Base-by-base conservation (phyloP, 352 stramenopile genomes). In the Aphanomyces cochlioides region DNA sequence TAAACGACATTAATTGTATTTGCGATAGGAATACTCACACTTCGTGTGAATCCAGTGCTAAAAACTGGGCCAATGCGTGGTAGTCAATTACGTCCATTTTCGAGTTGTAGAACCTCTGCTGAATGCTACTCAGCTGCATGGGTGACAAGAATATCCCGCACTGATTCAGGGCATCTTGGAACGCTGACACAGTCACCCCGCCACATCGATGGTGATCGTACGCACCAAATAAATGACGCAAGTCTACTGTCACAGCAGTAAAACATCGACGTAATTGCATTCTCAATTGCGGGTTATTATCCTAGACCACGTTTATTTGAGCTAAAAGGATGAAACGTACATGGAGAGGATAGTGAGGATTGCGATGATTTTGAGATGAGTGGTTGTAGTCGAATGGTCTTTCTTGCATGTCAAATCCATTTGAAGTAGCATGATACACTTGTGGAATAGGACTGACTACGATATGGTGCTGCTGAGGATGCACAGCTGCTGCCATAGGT, bases 31-130 rank as follows among this genome's bases (percentile, higher is more conserved):
- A 10, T 54, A 38, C 37, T 72, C 34, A 90, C 83, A 83, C 69
- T 72, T 90, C 83, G 47, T 82, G 75, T 21, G 50, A 54, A 40
- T 89, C 81, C 17, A 89, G 59, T 13, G 85, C 74, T 15, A 90
- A 64, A 56, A 86, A 88, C 7, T 66, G 73, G 28, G 72, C 74
- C 28, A 90, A 67, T 3, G 75, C 74, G 6, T 76, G 39, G 59
- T 90, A 90, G 69, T 90, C 79, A n/a, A 89, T 67, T n/a, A 85
- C 40, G 1, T 73, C 74, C 1, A 74, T 76, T 0, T 73, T 72
- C 17, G 73, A 73, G 5, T 77, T 73, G 6, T 68, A 74, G 45
- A 88, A 90, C 8, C 82, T 66, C 69, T 85, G 77, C 17, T 69
- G 66, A 37, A 88, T 78, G 12, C 38, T 67, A 41, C 84, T 72